Conservation (phyloP, 192 early-diverging fungal genomes). For the Coemansia guatemalensis region DNA sequence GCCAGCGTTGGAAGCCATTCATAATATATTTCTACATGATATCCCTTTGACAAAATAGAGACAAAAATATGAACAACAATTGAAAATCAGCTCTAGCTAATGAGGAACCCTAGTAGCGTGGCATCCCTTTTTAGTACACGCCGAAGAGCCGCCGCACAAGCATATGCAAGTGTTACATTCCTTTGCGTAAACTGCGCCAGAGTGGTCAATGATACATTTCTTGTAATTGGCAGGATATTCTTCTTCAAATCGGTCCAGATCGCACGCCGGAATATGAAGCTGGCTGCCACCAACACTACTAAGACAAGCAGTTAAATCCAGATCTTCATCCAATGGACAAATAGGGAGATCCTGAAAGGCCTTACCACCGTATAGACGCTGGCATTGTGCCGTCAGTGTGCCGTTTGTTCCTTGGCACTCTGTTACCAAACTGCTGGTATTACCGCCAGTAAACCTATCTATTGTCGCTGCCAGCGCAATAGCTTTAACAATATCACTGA, state of each 20-base stretch:
- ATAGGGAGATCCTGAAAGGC: slow-evolving; percentile 6
- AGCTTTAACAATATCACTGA: too few species aligned
- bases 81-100: not conserved
- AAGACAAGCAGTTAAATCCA: slow-evolving; percentile 8
- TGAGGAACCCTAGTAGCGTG: not conserved
- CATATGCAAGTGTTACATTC: slow-evolving; percentile 31
- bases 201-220: slow-evolving; percentile 18
- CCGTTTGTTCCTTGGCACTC: slow-evolving; percentile 20
- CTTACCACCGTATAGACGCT: slow-evolving; percentile 25
- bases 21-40: too few species aligned
- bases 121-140: slow-evolving; percentile 28
- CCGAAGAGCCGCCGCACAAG: slow-evolving; percentile 17
- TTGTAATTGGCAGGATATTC: slow-evolving; percentile 19
- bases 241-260: slow-evolving; percentile 3
- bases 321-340: not conserved
- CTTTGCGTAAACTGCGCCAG: slow-evolving; percentile 11
- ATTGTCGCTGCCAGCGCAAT: too few species aligned
- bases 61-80: too few species aligned
- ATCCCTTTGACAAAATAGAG: too few species aligned
- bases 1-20: too few species aligned
- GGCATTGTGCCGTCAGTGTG: slow-evolving; percentile 18
- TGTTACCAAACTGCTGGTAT: too few species aligned
- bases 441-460: too few species aligned
- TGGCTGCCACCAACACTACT: not conserved
- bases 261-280: slow-evolving; percentile 16